Percentiles rank a stretch among this genome's conserved stretches.
These are phyloP conservation scores for Calonectria hawksworthii DNA, from an alignment of 2,329 filamentous ascomycete species.

Conservation along the genomic window DNA sequence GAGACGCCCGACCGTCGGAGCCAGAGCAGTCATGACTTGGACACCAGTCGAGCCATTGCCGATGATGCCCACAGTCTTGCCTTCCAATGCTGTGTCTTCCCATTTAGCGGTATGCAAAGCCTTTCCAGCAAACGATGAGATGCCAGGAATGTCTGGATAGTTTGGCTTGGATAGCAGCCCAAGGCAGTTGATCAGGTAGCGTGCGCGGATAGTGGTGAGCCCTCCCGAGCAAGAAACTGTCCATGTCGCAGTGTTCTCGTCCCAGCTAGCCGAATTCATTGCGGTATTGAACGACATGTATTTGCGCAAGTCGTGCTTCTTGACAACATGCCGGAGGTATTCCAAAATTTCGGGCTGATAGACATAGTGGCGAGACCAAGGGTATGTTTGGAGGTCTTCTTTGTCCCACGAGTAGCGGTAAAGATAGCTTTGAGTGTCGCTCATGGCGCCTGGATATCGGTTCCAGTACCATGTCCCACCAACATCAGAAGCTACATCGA, in stretches of 20 bases:
- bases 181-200: constrained; percentile 9
- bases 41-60: constrained; percentile 31
- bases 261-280: constrained; percentile 50
- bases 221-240: constrained; percentile 39
- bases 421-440: constrained; percentile 26
- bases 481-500: constrained; percentile 24
- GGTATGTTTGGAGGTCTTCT: constrained; percentile 26
- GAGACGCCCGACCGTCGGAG: constrained; percentile 18
- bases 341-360: constrained; percentile 31
- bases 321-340: constrained; percentile 25
- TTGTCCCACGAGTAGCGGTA: constrained; percentile 32
- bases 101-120: constrained; percentile 56
- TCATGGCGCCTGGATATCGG: constrained; percentile 30
- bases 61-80: constrained; percentile 24
- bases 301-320: constrained; percentile 42
- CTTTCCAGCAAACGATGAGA: constrained; percentile 47
- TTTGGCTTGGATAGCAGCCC: constrained; percentile 13
- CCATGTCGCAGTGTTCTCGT: constrained; percentile 48
- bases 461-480: constrained; percentile 33
- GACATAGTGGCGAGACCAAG: constrained; percentile 26
- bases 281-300: constrained; percentile 57
- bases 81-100: constrained; percentile 25
- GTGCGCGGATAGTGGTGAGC: neutral
- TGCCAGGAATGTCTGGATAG: constrained; percentile 3
- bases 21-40: constrained; percentile 28